Evolutionary conservation across 768 basidiomycete genomes (phyloP).

Genomic region (Boletus edulis): DNA sequence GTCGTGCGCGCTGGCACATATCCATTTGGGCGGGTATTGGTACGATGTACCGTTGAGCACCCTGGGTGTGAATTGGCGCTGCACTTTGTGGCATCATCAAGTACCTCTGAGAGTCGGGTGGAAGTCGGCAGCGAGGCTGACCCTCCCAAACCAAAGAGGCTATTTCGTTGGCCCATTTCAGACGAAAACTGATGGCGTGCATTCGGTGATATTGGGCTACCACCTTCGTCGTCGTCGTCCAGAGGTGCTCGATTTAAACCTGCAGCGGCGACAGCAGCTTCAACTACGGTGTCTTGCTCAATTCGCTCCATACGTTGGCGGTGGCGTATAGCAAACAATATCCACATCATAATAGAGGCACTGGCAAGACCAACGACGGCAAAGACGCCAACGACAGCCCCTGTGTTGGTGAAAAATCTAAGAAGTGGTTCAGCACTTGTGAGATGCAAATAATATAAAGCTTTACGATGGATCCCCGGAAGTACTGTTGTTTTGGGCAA

Average conservation of each 20-base stretch:
- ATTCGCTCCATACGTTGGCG: slow-evolving; percentile 56
- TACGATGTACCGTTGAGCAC: slow-evolving; percentile 25
- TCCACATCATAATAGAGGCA: slow-evolving; percentile 64
- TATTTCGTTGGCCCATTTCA: slow-evolving; percentile 42
- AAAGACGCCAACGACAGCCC: slow-evolving; percentile 91
- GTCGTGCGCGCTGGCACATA: slow-evolving; percentile 48
- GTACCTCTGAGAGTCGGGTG: slow-evolving; percentile 36
- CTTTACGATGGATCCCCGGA: slow-evolving; percentile 49
- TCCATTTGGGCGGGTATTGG: slow-evolving; percentile 28
- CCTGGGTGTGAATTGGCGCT: slow-evolving; percentile 56
- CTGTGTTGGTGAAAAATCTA: slow-evolving; percentile 86
- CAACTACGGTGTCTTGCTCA: slow-evolving; percentile 71
- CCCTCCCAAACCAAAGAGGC: slow-evolving; percentile 17
- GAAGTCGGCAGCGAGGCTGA: slow-evolving; percentile 19
- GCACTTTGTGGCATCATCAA: slow-evolving; percentile 15
- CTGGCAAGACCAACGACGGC: slow-evolving; percentile 83
- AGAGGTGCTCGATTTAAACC: slow-evolving; percentile 67
- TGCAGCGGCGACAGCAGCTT: slow-evolving; percentile 69
- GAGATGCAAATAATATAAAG: not conserved
- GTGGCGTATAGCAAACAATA: slow-evolving; percentile 67
- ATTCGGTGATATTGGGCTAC: slow-evolving; percentile 18
- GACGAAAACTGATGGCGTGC: slow-evolving; percentile 20
- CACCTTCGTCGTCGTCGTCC: slow-evolving; percentile 60
- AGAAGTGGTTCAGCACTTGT: slow-evolving; percentile 5
- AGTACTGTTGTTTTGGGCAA: slow-evolving; percentile 47